phyloP scores from a whole-genome alignment of 2,329 filamentous ascomycete genomes.

The Aspergillus brasiliensis region DNA sequence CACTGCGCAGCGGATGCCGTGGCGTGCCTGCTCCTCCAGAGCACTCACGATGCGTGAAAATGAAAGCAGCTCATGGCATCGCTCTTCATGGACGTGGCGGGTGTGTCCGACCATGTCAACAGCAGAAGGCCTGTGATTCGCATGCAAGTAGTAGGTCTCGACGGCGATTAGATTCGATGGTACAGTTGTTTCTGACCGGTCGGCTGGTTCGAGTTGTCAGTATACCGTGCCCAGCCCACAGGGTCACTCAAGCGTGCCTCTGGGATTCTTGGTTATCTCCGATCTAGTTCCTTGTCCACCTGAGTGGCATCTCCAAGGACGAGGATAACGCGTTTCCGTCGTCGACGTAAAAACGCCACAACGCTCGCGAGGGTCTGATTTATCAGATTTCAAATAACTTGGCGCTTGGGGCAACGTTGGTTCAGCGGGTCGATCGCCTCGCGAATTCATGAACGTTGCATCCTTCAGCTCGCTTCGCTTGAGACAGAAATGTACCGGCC shows the following conservation, averaged over 20 bases:
- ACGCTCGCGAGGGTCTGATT: no score
- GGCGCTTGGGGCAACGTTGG: constrained; percentile 1
- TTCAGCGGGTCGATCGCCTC: not conserved
- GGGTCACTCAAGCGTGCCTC: no score
- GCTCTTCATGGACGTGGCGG: not conserved
- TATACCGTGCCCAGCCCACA: no score
- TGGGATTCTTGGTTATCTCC: no score
- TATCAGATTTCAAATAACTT: not conserved
- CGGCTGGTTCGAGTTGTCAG: no score
- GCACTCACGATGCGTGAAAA: not conserved
- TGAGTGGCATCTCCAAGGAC: no score
- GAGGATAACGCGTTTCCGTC: no score
- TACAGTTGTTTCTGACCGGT: not conserved
- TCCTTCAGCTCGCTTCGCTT: constrained; percentile 2
- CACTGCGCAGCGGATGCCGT: not conserved
- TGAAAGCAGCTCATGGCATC: not conserved
- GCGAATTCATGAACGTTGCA: constrained; percentile 2
- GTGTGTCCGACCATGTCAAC: not conserved
- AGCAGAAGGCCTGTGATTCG: not conserved
- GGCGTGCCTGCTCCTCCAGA: not conserved
- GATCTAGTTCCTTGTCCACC: no score
- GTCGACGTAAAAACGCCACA: no score
- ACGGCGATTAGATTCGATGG: constrained; percentile 3
- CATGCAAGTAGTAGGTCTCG: constrained; percentile 2
- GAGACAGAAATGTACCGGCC: constrained; percentile 4